Evolutionary conservation across 2,329 filamentous ascomycete species (phyloP).

Genomic region (Monilinia fructigena): DNA sequence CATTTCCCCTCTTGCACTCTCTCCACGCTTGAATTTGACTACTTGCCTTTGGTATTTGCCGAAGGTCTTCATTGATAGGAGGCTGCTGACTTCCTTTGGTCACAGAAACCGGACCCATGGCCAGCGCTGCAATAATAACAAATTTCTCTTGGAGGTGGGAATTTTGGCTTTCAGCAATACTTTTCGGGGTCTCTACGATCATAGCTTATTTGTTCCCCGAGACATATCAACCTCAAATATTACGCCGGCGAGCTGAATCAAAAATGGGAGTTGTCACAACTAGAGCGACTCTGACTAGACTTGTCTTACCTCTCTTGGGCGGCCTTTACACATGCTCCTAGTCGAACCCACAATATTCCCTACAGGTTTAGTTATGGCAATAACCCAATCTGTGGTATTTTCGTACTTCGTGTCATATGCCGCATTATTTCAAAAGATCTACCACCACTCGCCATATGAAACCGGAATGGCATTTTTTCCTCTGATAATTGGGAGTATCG

Average conservation of each 20-base stretch:
- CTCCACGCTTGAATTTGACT: too few relatives aligned
- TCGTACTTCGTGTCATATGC: slow-evolving; percentile 25
- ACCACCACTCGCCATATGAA: slow-evolving; percentile 23
- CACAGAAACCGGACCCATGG: slow-evolving; percentile 21
- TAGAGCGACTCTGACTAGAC: slow-evolving; percentile 8
- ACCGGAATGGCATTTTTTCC: slow-evolving; percentile 24
- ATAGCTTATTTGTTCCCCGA: slow-evolving; percentile 25
- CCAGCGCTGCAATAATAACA: slow-evolving; percentile 19
- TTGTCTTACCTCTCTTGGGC: slow-evolving; percentile 21
- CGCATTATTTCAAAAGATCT: slow-evolving; percentile 23
- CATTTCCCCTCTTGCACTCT: not conserved
- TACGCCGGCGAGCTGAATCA: slow-evolving; percentile 7
- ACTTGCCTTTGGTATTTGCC: too few relatives aligned
- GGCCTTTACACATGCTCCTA: slow-evolving; percentile 26
- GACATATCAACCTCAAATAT: slow-evolving; percentile 24
- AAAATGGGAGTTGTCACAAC: not conserved
- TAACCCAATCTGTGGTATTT: slow-evolving; percentile 26
- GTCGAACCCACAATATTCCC: slow-evolving; percentile 25
- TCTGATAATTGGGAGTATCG: slow-evolving; percentile 19
- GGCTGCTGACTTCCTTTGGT: not conserved
- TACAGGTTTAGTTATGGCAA: slow-evolving; percentile 18
- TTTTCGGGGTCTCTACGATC: slow-evolving; percentile 16
- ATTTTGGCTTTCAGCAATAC: slow-evolving; percentile 22
- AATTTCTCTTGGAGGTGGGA: slow-evolving; percentile 25
- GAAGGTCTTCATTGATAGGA: not conserved